These are phyloP conservation scores for Leptosphaerulina australis DNA, from an alignment of 2,329 filamentous ascomycete species.

Conservation along the genomic window DNA sequence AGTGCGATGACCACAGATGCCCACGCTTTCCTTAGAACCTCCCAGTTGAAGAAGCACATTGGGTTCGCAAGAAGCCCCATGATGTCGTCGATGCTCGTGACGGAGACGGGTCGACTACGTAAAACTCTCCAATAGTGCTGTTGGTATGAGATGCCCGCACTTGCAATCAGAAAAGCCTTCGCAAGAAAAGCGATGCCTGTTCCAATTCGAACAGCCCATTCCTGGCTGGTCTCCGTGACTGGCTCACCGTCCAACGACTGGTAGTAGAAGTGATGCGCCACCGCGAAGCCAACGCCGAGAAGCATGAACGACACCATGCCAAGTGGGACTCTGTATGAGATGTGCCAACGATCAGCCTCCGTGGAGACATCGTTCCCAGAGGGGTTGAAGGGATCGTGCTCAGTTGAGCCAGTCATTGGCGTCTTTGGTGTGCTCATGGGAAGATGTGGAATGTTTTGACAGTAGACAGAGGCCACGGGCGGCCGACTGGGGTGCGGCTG, in stretches of 20 bases:
- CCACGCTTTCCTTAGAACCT: constrained; percentile 5
- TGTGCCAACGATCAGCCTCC: constrained; percentile 6
- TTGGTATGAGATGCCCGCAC: constrained; percentile 10
- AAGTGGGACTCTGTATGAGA: background rate
- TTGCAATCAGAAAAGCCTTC: constrained; percentile 9
- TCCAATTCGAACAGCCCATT: constrained; percentile 10
- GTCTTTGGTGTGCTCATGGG: too few species aligned
- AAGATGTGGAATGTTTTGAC: too few species aligned
- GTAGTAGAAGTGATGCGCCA: constrained; percentile 9
- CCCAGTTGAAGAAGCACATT: constrained; percentile 6
- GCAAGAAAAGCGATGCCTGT: constrained; percentile 11
- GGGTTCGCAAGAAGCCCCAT: constrained; percentile 8
- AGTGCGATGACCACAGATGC: constrained; percentile 2
- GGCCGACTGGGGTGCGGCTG: too few species aligned
- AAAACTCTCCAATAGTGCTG: constrained; percentile 8
- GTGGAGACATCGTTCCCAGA: too few species aligned
- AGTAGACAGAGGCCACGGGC: too few species aligned
- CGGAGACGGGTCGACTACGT: constrained; percentile 3
- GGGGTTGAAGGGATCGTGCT: too few species aligned
- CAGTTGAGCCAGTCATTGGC: too few species aligned
- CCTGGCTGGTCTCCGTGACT: background rate
- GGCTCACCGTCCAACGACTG: background rate
- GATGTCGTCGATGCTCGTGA: constrained; percentile 4
- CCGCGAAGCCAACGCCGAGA: constrained; percentile 5
- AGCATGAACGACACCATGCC: constrained; percentile 6